Conservation (phyloP, 1,284 basidiomycete species). For the Microbotryum intermedium region DNA sequence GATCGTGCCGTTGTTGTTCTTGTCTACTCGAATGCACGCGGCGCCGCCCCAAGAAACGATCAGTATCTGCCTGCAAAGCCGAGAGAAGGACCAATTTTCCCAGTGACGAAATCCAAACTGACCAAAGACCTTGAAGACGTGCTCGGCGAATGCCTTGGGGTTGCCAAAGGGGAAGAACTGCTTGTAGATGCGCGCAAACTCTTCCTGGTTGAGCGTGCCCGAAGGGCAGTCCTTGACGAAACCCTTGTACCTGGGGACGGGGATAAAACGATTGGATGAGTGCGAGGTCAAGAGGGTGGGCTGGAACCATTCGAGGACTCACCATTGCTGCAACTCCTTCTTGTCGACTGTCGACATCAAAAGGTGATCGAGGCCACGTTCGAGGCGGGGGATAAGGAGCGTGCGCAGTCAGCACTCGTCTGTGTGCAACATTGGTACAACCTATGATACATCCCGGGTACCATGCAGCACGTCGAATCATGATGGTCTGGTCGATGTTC, state of each 20-base stretch:
- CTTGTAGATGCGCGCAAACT: conserved; percentile 97
- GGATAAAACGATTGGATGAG: not conserved
- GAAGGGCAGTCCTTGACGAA: conserved; percentile 98
- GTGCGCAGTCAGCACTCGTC: not conserved
- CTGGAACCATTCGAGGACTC: conserved; percentile 1
- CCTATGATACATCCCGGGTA: not conserved
- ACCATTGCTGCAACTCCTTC: conserved; percentile 99
- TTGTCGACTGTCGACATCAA: conserved; percentile 73
- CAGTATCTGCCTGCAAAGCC: not conserved
- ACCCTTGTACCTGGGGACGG: conserved; percentile 76
- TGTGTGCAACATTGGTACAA: not conserved
- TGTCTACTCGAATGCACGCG: conserved; percentile 46
- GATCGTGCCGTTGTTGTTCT: conserved; percentile 90
- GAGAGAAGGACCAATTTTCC: conserved; percentile 42
- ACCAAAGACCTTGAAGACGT: conserved; percentile 71
- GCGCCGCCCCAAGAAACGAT: not conserved
- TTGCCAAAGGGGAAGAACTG: conserved; percentile 99
- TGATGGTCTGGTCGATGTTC: not conserved
- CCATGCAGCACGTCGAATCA: not conserved
- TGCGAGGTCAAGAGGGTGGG: not conserved
- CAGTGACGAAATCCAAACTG: conserved; percentile 1
- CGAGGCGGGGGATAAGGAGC: not conserved
- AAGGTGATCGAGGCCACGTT: not conserved
- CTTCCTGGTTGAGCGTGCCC: conserved; percentile 89
- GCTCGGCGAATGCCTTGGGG: conserved; percentile 92